phyloP scores from a whole-genome alignment of 176 grass and related monocot species.

The Lolium perenne region DNA sequence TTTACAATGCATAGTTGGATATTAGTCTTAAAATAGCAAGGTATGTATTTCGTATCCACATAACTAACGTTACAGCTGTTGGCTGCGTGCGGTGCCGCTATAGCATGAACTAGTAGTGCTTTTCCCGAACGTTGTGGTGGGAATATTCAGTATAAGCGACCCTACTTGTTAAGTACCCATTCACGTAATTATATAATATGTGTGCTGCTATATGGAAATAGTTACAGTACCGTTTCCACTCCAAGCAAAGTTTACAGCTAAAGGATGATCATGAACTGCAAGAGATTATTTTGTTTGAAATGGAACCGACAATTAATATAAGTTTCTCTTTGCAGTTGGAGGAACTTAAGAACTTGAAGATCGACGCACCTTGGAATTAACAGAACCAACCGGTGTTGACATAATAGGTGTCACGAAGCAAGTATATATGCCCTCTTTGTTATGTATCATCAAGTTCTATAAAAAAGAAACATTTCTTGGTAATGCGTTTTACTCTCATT shows the following conservation, averaged over 20 bases:
- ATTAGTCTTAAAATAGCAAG: not conserved
- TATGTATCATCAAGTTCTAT: not conserved
- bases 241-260: not conserved
- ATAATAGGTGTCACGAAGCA: constrained; percentile 34
- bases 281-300: not conserved
- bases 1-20: not conserved
- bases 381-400: constrained; percentile 36
- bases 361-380: constrained; percentile 50
- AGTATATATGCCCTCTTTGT: not conserved
- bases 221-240: not conserved
- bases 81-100: not conserved
- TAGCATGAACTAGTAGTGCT: not conserved
- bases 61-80: not conserved
- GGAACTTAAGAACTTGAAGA: constrained; percentile 73
- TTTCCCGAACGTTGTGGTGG: not conserved
- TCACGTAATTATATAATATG: not conserved
- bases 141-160: not conserved
- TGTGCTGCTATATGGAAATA: not conserved
- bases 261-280: not conserved
- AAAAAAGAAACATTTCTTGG: constrained; percentile 17
- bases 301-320: constrained; percentile 4
- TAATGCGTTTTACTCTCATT: not conserved
- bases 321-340: constrained; percentile 61
- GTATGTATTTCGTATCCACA: not conserved
- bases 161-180: not conserved